Evolutionary conservation across 2,329 filamentous ascomycete species (phyloP).

Genomic region (Neospermospora avenae): DNA sequence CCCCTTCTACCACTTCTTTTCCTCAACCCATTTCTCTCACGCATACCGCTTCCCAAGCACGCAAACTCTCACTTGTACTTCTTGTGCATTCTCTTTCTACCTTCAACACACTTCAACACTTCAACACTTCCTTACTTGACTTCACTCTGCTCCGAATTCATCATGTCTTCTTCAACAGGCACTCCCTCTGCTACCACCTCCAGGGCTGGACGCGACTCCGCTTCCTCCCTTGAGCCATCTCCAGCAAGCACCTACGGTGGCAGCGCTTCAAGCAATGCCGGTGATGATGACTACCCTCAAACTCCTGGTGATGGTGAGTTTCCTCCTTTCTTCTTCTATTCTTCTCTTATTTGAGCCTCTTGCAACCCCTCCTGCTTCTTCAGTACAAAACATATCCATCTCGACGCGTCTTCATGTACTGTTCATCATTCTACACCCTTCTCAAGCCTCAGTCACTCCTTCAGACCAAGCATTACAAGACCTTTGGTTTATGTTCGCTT

Average conservation of each 20-base stretch:
- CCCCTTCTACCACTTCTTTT: background rate
- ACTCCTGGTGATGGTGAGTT: constrained; percentile 26
- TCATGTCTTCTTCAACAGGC: constrained; percentile 11
- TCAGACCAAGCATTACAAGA: background rate
- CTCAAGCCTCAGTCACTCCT: background rate
- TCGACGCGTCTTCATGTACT: background rate
- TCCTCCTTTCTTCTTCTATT: background rate
- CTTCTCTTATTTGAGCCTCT: background rate
- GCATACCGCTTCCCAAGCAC: background rate
- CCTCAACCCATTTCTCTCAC: background rate
- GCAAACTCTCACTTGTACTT: background rate
- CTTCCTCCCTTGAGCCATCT: constrained; percentile 23
- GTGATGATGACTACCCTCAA: constrained; percentile 17
- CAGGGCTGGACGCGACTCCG: constrained; percentile 11
- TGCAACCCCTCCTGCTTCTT: background rate
- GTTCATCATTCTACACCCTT: background rate
- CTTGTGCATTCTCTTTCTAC: background rate
- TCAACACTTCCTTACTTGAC: background rate
- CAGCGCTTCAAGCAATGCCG: constrained; percentile 24
- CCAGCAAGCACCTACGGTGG: constrained; percentile 30
- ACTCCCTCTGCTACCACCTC: constrained; percentile 9
- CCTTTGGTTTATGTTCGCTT: background rate
- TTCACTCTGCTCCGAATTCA: constrained; percentile 4
- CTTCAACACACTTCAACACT: background rate
- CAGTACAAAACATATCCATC: background rate